These are phyloP conservation scores for Puccinia coronata DNA, from an alignment of 1,284 basidiomycete species.

Conservation along the genomic window DNA sequence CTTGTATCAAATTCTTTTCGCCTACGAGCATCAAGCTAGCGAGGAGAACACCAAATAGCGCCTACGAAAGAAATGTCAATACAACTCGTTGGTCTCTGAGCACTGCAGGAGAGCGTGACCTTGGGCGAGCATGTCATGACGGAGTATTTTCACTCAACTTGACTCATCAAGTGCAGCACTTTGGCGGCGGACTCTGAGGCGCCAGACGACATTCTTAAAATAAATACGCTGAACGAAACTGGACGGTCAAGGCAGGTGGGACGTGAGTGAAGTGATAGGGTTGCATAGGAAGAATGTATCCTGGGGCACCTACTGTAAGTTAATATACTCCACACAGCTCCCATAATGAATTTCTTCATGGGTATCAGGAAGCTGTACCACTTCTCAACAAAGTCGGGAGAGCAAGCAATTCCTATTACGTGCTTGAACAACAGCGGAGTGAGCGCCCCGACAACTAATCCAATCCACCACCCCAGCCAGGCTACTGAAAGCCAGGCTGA, in stretches of 20 bases:
- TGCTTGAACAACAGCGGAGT: slow-evolving; percentile 58
- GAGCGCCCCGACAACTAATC: slow-evolving; percentile 67
- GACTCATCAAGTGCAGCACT: neutral
- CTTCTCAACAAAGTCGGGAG: slow-evolving; percentile 67
- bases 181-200: slow-evolving; percentile 24
- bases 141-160: neutral
- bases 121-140: neutral
- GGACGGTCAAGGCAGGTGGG: slow-evolving; percentile 31
- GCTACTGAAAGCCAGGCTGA: slow-evolving; percentile 69
- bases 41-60: slow-evolving; percentile 73
- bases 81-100: slow-evolving; percentile 34
- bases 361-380: slow-evolving; percentile 35
- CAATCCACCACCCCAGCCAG: slow-evolving; percentile 84
- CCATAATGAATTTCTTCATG: slow-evolving; percentile 49
- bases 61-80: slow-evolving; percentile 19
- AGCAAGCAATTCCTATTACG: slow-evolving; percentile 72
- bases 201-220: slow-evolving; percentile 37
- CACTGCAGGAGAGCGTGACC: neutral
- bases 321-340: slow-evolving; percentile 38
- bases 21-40: slow-evolving; percentile 72
- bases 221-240: slow-evolving; percentile 51
- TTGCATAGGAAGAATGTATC: neutral
- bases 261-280: neutral
- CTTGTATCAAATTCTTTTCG: slow-evolving; percentile 85
- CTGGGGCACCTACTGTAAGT: neutral